Evolutionary conservation across 1,284 basidiomycete species (phyloP), one percentile per base, ranked within the genome.

Genomic region (Irpex sp.): DNA sequence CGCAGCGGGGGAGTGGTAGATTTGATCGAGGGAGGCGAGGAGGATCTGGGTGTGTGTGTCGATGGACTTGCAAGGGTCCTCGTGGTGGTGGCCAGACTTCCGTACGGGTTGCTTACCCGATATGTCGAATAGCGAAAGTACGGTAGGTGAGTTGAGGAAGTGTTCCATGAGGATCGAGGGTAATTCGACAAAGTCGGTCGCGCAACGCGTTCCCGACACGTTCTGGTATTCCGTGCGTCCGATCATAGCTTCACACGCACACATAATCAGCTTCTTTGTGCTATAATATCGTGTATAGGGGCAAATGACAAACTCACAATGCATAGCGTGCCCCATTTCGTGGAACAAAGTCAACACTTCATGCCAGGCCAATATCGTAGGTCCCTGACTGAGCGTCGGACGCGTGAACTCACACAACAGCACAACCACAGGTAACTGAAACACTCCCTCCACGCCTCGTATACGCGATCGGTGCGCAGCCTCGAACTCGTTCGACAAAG

Each of bases 101-200:
- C 75, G 75, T 5, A 74, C 58, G 0, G 75, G 67, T 4, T 78
- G 73, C 6, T 78, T 82, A 56, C 72, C 78, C 64, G 81, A 78
- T 54, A 71, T 70, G 63, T 84, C 80, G 68, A 98, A 94, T 14
- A 97, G 83, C 7, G 87, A 83, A 14, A 98, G 83, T 16, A 98
- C 94, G 7, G 79, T 75, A 0, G 93, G 87, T 0, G 95, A 95
- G 49, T 84, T 88, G 45, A 97, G 84, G 78, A 99, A 93, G 72
- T 96, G 94, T 73, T 99, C 97, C 97, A 99, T 99, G 21, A 99
- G 85, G 68, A 99, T 97, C 9, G 96, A 98, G 0, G 96, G 97
- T 2, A 99, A 80, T 72, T 99, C 96, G 67, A 98, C 96, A 72
- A 99, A 98, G 73, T 99, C 96, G 0, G 96, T 99, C 0, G 97